Conservation (phyloP, 1,139 yeast genomes). For the Kodamaea plutei region DNA sequence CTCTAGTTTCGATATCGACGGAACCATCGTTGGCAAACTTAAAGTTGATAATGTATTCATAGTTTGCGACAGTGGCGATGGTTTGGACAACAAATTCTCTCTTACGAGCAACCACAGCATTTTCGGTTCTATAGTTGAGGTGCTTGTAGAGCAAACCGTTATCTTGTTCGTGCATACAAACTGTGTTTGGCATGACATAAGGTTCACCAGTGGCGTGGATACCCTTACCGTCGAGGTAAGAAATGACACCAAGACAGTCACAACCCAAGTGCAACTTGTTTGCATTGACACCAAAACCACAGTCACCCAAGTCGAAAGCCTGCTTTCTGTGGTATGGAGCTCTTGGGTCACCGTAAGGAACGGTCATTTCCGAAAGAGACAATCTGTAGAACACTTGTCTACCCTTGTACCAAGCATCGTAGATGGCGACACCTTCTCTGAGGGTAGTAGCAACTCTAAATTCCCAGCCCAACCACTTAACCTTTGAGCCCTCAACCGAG, state of each 20-base stretch:
- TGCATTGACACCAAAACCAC: conserved; percentile 82
- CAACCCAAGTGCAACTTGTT: conserved; percentile 76
- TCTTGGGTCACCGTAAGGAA: conserved; percentile 88
- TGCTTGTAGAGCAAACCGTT: conserved; percentile 78
- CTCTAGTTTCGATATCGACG: conserved; percentile 78
- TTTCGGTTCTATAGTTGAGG: conserved; percentile 73
- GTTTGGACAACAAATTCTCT: conserved; percentile 84
- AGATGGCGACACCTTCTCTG: conserved; percentile 82
- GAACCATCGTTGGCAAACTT: conserved; percentile 82
- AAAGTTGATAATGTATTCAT: conserved; percentile 76
- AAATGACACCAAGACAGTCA: conserved; percentile 85
- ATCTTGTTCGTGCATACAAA: conserved; percentile 91
- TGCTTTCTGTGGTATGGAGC: conserved; percentile 89
- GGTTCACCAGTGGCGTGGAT: conserved; percentile 65
- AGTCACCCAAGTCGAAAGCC: conserved; percentile 89
- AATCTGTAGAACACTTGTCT: conserved; percentile 77
- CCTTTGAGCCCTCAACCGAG: conserved; percentile 56
- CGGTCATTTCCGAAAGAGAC: conserved; percentile 84
- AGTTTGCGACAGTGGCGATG: conserved; percentile 86
- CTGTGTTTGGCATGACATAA: conserved; percentile 61
- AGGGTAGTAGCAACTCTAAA: conserved; percentile 71
- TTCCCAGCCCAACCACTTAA: conserved; percentile 89
- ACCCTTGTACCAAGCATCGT: conserved; percentile 76
- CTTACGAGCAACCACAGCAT: conserved; percentile 77
- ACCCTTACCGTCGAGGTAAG: conserved; percentile 68